Evolutionary conservation across 441 rosid species (phyloP).

Genomic region (Daphne laureola): DNA sequence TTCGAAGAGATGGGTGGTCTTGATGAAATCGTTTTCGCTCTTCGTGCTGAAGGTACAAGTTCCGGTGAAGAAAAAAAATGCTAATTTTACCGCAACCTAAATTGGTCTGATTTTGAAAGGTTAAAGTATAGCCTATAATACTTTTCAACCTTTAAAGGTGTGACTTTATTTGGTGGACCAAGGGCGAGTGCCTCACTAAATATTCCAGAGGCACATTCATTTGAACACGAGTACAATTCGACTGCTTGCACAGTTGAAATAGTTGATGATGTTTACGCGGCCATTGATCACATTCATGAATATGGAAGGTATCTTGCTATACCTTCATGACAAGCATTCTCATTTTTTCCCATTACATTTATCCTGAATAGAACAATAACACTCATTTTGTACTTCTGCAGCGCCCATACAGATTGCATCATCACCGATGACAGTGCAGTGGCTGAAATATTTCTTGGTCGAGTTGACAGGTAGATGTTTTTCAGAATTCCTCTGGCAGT

Average conservation of each 20-base stretch:
- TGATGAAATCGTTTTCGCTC: constrained; percentile 40
- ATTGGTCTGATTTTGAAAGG: constrained; percentile 4
- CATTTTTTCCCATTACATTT: background rate
- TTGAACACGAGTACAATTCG: constrained; percentile 87
- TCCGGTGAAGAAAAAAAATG: too few species aligned
- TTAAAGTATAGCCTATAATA: background rate
- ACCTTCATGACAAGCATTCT: constrained; percentile 8
- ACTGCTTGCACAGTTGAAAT: constrained; percentile 86
- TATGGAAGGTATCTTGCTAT: constrained; percentile 71
- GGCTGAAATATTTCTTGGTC: constrained; percentile 67
- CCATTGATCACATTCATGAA: constrained; percentile 81
- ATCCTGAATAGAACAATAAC: constrained; percentile 4
- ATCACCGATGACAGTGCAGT: constrained; percentile 62
- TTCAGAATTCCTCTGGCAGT: background rate
- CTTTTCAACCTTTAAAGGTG: constrained; percentile 45
- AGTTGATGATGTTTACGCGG: constrained; percentile 73
- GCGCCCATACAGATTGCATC: constrained; percentile 95
- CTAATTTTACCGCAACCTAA: background rate
- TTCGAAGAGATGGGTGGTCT: constrained; percentile 56
- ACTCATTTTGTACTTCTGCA: constrained; percentile 26
- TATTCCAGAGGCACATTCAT: constrained; percentile 55
- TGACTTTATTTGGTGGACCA: constrained; percentile 76
- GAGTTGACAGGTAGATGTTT: constrained; percentile 68
- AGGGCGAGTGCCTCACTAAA: constrained; percentile 54
- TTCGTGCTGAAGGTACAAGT: constrained; percentile 53